These are phyloP conservation scores for Neurospora africana DNA, from an alignment of 495 filamentous ascomycete species.

Conservation along the genomic window DNA sequence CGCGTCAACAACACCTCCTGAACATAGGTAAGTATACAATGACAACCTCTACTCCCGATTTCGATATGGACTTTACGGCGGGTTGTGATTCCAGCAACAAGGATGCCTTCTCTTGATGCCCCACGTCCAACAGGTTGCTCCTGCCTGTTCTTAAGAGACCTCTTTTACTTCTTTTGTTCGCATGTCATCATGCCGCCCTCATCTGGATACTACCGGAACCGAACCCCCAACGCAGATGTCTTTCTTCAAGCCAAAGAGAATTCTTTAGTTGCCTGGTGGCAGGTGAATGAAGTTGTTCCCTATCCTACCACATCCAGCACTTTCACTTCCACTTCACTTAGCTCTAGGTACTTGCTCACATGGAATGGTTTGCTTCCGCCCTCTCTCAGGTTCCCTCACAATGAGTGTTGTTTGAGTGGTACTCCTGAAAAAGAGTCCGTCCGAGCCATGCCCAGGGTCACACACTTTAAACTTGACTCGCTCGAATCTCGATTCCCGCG, in stretches of 20 bases:
- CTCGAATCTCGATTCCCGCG: neutral
- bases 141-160: neutral
- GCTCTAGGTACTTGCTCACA: neutral
- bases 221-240: neutral
- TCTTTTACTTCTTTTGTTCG: neutral
- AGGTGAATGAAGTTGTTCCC: too few species aligned
- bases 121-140: neutral
- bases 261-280: too few species aligned
- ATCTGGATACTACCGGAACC: neutral
- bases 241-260: neutral
- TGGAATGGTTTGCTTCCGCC: neutral
- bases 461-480: neutral
- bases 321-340: neutral
- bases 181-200: neutral
- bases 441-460: neutral
- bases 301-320: neutral
- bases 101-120: neutral
- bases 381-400: neutral
- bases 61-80: neutral
- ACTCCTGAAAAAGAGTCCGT: neutral
- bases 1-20: neutral
- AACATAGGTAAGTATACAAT: neutral
- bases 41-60: neutral
- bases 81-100: neutral
- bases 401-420: neutral